Percentiles rank a stretch among this genome's conserved stretches.
Evolutionary conservation across 2,329 filamentous ascomycete genomes (phyloP).

Genomic region (Trematosphaeria pertusa): DNA sequence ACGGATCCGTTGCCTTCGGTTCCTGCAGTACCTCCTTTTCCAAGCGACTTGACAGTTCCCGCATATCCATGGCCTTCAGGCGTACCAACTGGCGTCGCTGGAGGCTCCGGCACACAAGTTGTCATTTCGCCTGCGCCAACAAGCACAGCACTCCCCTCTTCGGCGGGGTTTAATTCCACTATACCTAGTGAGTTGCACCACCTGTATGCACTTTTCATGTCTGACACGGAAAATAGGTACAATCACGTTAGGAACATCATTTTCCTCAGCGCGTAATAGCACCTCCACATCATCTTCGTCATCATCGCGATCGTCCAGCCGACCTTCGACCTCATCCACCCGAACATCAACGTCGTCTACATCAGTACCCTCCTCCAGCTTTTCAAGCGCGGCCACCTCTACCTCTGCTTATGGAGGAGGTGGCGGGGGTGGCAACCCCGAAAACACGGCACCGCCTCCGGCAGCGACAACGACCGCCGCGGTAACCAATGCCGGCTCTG

Average conservation of each 20-base stretch:
- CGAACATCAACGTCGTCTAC: conserved; percentile 19
- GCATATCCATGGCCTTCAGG: conserved; percentile 43
- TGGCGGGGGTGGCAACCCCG: conserved; percentile 20
- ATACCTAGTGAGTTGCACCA: conserved; percentile 16
- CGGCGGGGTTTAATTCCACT: conserved; percentile 25
- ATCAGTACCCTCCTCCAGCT: conserved; percentile 15
- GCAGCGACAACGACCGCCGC: conserved; percentile 18
- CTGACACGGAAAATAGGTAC: too few relatives aligned
- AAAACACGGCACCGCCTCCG: conserved; percentile 22
- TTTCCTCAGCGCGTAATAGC: conserved; percentile 16
- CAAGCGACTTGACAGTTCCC: conserved; percentile 42
- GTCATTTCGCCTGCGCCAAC: background rate
- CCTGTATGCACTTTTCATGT: too few relatives aligned
- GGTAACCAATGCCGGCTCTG: conserved; percentile 11
- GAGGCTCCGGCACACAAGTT: conserved; percentile 6
- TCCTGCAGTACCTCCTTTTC: conserved; percentile 45
- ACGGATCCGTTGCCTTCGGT: conserved; percentile 27
- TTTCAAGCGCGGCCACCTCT: conserved; percentile 11
- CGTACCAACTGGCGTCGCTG: conserved; percentile 13
- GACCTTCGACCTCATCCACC: conserved; percentile 17
- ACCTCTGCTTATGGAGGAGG: conserved; percentile 18
- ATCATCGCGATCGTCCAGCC: conserved; percentile 15
- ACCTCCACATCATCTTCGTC: conserved; percentile 18
- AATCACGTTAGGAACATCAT: conserved; percentile 7
- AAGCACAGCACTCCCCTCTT: too few relatives aligned